Percentiles rank a stretch among this genome's conserved stretches.
Evolutionary conservation across 345 rosid genomes (phyloP).

Genomic region (Eutrema heterophyllum): DNA sequence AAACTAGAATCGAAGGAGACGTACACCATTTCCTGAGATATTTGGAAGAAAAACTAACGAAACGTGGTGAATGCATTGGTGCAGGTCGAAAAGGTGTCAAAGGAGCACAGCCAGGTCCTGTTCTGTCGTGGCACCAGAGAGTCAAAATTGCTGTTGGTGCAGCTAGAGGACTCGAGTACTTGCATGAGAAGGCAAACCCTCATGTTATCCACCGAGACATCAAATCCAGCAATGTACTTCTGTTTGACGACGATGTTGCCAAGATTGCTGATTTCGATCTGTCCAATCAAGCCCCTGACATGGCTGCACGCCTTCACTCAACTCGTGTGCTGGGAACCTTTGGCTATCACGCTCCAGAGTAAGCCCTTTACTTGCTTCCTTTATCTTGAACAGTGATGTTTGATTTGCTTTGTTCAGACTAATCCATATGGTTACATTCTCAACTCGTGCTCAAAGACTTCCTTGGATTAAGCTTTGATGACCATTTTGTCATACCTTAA

Average conservation of each 20-base stretch:
- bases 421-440: constrained; percentile 13
- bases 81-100: constrained; percentile 87
- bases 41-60: neutral
- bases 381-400: neutral
- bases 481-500: neutral
- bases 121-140: constrained; percentile 91
- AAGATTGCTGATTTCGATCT: constrained; percentile 95
- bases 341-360: constrained; percentile 99
- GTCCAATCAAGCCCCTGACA: constrained; percentile 96
- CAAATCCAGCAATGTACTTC: constrained; percentile 86
- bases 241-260: constrained; percentile 85
- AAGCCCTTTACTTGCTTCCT: constrained; percentile 29
- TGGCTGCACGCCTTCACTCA: constrained; percentile 91
- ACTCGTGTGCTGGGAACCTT: constrained; percentile 96
- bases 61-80: neutral
- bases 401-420: neutral
- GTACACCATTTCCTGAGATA: neutral
- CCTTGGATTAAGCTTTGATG: neutral
- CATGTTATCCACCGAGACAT: constrained; percentile 82
- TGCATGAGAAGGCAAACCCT: constrained; percentile 89
- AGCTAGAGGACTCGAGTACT: constrained; percentile 91
- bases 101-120: constrained; percentile 91
- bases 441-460: neutral
- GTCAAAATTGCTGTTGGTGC: constrained; percentile 95
- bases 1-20: neutral